A percentile compares a stretch with the other conserved stretches of the same genome.
Evolutionary conservation across 2,329 filamentous ascomycete genomes (phyloP).

Genomic region (Diaporthe capsici): DNA sequence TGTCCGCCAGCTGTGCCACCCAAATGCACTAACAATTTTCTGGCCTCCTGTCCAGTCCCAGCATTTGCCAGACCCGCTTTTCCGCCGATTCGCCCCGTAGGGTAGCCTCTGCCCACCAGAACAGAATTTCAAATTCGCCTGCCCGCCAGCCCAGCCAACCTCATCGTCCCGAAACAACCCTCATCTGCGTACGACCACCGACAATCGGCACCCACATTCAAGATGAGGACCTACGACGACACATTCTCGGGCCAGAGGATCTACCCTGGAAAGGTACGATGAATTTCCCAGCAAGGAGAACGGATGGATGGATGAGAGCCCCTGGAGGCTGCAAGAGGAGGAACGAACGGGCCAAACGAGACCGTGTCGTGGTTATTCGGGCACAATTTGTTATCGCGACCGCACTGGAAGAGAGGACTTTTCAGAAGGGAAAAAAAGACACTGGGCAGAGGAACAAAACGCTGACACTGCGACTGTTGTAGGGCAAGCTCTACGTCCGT

Average conservation of each 20-base stretch:
- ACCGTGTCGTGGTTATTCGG: background rate
- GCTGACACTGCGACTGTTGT: conserved; percentile 52
- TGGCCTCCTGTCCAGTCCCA: background rate
- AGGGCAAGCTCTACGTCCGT: conserved; percentile 99
- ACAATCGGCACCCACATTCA: conserved; percentile 58
- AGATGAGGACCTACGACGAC: conserved; percentile 78
- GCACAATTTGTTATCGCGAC: conserved; percentile 6
- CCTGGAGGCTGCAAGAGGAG: conserved; percentile 33
- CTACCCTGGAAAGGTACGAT: conserved; percentile 76
- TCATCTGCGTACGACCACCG: conserved; percentile 51
- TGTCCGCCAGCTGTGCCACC: background rate
- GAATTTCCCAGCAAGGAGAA: conserved; percentile 41
- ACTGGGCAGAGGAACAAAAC: conserved; percentile 27
- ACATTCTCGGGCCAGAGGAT: conserved; percentile 76
- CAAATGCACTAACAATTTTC: conserved; percentile 25
- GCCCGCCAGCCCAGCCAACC: conserved; percentile 36
- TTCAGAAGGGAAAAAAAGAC: background rate
- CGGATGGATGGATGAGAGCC: background rate
- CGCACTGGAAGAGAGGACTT: background rate
- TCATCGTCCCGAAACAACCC: conserved; percentile 40
- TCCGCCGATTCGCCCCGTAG: conserved; percentile 24
- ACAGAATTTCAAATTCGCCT: conserved; percentile 43
- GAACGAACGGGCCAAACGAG: conserved; percentile 1
- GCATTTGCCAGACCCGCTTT: background rate
- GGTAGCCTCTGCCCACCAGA: conserved; percentile 39